Conservation (phyloP, 768 basidiomycete species). For the Tephrocybe rancida region DNA sequence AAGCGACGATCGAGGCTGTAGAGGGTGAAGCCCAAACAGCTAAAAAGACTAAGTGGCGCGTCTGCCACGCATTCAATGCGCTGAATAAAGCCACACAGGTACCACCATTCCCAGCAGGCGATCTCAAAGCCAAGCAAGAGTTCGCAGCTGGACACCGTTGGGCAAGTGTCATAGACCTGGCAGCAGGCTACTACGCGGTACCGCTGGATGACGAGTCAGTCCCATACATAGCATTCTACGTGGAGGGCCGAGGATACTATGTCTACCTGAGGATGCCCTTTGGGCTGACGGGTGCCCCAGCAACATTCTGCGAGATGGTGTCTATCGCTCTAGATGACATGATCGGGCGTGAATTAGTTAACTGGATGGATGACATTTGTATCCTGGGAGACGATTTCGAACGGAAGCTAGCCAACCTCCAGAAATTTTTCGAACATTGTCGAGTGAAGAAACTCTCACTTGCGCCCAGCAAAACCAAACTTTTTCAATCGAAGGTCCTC, state of each 20-base stretch:
- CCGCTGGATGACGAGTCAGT: slow-evolving; percentile 17
- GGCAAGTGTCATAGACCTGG: slow-evolving; percentile 37
- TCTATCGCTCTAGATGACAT: slow-evolving; percentile 25
- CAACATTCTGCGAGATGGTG: slow-evolving; percentile 30
- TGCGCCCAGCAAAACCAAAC: slow-evolving; percentile 32
- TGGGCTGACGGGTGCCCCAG: slow-evolving; percentile 40
- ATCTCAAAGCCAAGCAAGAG: slow-evolving; percentile 1
- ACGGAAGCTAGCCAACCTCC: slow-evolving; percentile 22
- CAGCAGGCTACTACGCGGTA: slow-evolving; percentile 35
- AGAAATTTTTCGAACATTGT: slow-evolving; percentile 24
- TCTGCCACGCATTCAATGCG: slow-evolving; percentile 1
- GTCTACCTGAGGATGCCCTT: slow-evolving; percentile 34
- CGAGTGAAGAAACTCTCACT: slow-evolving; percentile 32
- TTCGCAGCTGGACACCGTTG: slow-evolving; percentile 30
- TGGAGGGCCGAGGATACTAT: slow-evolving; percentile 13
- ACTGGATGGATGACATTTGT: slow-evolving; percentile 41
- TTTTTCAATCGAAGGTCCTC: slow-evolving; percentile 35
- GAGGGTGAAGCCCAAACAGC: background rate
- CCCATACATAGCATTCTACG: slow-evolving; percentile 36
- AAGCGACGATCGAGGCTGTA: background rate
- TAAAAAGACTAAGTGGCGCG: slow-evolving; percentile 2
- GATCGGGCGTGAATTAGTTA: slow-evolving; percentile 25
- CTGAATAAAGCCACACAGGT: slow-evolving; percentile 6
- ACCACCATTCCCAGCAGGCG: background rate
- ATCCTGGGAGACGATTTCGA: slow-evolving; percentile 32